Evolutionary conservation across 257 asterid species (phyloP).

Genomic region (Paulownia fortunei): DNA sequence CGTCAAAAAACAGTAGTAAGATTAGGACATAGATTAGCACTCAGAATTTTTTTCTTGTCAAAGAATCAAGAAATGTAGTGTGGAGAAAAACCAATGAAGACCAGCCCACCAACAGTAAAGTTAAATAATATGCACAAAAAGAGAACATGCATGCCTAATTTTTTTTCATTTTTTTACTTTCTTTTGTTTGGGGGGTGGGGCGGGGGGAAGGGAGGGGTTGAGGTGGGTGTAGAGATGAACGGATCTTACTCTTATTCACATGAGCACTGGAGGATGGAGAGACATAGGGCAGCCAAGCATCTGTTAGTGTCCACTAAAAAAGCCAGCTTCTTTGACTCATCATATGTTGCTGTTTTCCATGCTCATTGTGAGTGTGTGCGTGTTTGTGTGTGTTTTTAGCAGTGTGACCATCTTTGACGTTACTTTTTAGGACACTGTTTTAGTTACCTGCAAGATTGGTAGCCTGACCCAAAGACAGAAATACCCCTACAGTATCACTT

Average conservation of each 20-base stretch:
- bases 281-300: conserved; percentile 46
- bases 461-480: conserved; percentile 17
- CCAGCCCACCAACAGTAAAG: conserved; percentile 48
- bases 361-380: conserved; percentile 21
- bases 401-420: conserved; percentile 49
- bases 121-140: conserved; percentile 44
- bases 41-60: conserved; percentile 3
- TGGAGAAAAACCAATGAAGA: conserved; percentile 23
- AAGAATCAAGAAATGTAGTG: conserved; percentile 42
- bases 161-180: conserved; percentile 2
- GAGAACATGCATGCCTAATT: conserved; percentile 53
- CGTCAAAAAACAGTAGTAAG: conserved; percentile 25
- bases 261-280: conserved; percentile 38
- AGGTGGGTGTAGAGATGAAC: conserved; percentile 2
- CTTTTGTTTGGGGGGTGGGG: background rate
- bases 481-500: conserved; percentile 16
- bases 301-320: conserved; percentile 41
- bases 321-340: conserved; percentile 50
- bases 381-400: conserved; percentile 29
- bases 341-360: conserved; percentile 46
- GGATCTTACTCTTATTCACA: conserved; percentile 46
- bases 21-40: conserved; percentile 21
- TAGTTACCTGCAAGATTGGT: conserved; percentile 32
- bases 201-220: background rate
- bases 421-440: conserved; percentile 48